These are phyloP conservation scores for Thraustochytrium striatum DNA, from an alignment of 352 stramenopile species.

Conservation along the genomic window DNA sequence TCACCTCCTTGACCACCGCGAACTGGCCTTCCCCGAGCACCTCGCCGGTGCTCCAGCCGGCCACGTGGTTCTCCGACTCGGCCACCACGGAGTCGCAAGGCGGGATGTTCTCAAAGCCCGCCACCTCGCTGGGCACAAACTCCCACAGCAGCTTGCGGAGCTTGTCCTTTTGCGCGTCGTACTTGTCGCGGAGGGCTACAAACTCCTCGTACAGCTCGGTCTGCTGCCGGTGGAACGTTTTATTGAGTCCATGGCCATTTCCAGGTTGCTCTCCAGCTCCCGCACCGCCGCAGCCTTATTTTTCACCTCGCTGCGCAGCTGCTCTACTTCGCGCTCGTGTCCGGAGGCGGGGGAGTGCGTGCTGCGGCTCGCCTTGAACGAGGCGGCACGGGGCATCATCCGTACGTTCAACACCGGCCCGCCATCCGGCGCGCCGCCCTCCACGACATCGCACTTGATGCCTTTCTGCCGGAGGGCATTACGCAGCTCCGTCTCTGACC, in stretches of 20 bases:
- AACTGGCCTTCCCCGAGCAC: slow-evolving; percentile 76
- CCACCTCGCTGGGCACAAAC: slow-evolving; percentile 63
- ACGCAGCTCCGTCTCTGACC: no score
- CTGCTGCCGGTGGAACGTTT: slow-evolving; percentile 65
- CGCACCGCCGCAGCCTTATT: no score
- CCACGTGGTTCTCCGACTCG: slow-evolving; percentile 62
- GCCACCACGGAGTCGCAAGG: slow-evolving; percentile 56
- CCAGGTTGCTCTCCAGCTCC: slow-evolving; percentile 58
- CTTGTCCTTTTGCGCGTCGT: slow-evolving; percentile 51
- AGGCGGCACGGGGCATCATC: no score
- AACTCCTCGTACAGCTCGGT: slow-evolving; percentile 68
- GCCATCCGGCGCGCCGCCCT: no score
- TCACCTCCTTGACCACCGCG: slow-evolving; percentile 63
- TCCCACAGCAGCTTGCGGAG: slow-evolving; percentile 69
- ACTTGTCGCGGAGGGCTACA: slow-evolving; percentile 27
- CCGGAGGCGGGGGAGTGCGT: no score
- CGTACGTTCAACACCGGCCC: no score
- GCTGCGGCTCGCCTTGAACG: no score
- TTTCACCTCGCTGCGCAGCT: no score
- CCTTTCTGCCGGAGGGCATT: no score
- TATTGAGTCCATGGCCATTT: slow-evolving; percentile 59
- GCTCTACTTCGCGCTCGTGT: no score
- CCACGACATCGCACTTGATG: no score
- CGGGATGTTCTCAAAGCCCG: slow-evolving; percentile 64
- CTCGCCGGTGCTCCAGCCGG: slow-evolving; percentile 65